phyloP scores from a whole-genome alignment of 106 monocot genomes.

The Phalaenopsis equestris region DNA sequence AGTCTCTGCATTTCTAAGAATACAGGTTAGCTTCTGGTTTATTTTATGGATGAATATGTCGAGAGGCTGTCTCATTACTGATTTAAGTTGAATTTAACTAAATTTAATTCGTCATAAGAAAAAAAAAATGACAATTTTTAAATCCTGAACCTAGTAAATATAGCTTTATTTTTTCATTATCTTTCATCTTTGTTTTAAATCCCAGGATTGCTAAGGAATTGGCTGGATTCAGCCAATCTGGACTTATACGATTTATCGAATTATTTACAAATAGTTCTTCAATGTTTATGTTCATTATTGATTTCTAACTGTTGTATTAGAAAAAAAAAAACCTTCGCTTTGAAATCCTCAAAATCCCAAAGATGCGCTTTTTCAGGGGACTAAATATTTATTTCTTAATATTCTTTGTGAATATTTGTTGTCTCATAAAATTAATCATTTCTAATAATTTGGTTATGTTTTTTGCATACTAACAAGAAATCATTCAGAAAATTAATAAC shows the following conservation, averaged over 20 bases:
- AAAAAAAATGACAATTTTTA: too few species aligned
- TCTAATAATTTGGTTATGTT: background rate
- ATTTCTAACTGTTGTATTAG: background rate
- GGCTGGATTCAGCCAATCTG: too few species aligned
- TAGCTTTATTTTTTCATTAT: too few species aligned
- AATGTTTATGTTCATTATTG: background rate
- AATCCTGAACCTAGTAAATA: too few species aligned
- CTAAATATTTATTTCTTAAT: background rate
- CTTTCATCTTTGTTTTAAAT: too few species aligned
- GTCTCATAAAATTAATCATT: background rate
- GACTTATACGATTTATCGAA: background rate
- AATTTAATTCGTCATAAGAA: too few species aligned
- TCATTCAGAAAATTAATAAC: background rate
- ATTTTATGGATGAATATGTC: too few species aligned
- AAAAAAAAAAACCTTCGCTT: background rate
- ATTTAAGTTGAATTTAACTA: too few species aligned
- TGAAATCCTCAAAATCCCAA: background rate
- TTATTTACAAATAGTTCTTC: background rate
- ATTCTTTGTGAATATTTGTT: background rate
- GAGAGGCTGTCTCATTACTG: too few species aligned
- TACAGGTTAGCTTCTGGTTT: slow-evolving; percentile 30
- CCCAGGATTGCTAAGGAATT: too few species aligned
- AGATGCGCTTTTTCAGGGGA: background rate
- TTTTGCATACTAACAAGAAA: background rate
- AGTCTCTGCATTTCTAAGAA: slow-evolving; percentile 59